Evolutionary conservation across 805 yeast species (phyloP), one percentile per base, ranked within the genome.

Genomic region (Pichia scutulata): DNA sequence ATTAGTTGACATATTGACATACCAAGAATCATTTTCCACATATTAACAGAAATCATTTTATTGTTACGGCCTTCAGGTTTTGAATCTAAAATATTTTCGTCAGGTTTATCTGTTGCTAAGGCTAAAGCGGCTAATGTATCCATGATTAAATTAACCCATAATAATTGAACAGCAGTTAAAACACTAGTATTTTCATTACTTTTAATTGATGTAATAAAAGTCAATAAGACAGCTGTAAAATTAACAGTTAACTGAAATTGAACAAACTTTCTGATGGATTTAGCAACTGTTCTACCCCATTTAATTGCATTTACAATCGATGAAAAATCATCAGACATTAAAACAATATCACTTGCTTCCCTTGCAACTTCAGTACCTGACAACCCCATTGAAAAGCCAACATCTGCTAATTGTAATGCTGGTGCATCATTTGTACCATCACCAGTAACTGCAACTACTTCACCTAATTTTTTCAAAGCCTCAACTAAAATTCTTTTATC

Each of bases 361-460:
- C 97, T 81, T 10, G 99, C 99, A 54, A 93, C 98, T 69, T 93
- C 99, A 2, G 99, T 93, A 57, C 99, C 99, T 9, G 96, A 78
- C 53, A 90, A 88, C 57, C 99, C 99, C 99, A 93, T 93, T 2
- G 98, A 87, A 64, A 93, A 92, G 2, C 99, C 99, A 52, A 93
- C 96, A 70, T 93, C 98, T 0, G 99, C 99, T 52, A 90, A 74
- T 63, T 92, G 89, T 62, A 93, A 76, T 3, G 99, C 98, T 16
- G 97, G 97, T 0, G 98, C 99, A 75, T 93, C 99, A 66, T 93
- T 93, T 9, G 98, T 92, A 69, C 99, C 99, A 67, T 93, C 99
- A 64, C 99, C 99, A 39, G 99, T 93, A 36, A 92, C 98, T 1
- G 99, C 99, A 46, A 93, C 99, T 36, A 92, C 95, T 62, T 93